Base-by-base conservation (phyloP, 331 rosid species). In the Telfairia occidentalis region DNA sequence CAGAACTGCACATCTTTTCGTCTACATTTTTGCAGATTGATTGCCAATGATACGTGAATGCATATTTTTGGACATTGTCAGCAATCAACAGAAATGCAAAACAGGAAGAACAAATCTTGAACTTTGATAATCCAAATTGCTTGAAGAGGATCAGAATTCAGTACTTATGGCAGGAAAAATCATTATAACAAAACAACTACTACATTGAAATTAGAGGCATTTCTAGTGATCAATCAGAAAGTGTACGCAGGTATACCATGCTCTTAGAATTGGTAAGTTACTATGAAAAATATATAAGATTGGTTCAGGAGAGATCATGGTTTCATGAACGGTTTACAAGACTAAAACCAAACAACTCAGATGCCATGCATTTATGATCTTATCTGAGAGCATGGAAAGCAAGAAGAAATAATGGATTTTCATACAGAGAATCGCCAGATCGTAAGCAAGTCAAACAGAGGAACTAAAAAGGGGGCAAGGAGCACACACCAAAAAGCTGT, bases 401-500 rank as follows among this genome's bases (percentile, higher is more conserved):
- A 30, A 60, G n/a, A 42, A 60, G 69, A 58, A 58, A 7, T 0
- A 16, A 1, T 60, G 12, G 69, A 60, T 32, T 24, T 13, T 23
- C 0, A 54, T 4, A 55, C 34, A 55, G 60, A 53, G 38, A 58
- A 53, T 53, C 15, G 21, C 9, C 29, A 53, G 59, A 53, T 53
- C 21, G 29, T 53, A 53, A 19, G 7, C 0, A 59, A 34, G 46
- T 16, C 7, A 34, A 63, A 63, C 13, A 63, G 9, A 63, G 40
- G 29, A 63, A 63, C 12, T 0, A n/a, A 35, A 34, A 63, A 18
- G 24, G 26, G 71, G 29, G 28, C 0, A 35, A 63, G 35, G 37
- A 26, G 30, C 10, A 2, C 80, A 79, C 84, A 93, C 97, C 98
- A 90, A 82, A 93, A 93, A 46, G 98, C 96, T 0, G 97, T 93